Percentiles rank a stretch among this genome's conserved stretches.
These are phyloP conservation scores for Blastobotrys peoriensis DNA, from an alignment of 805 yeast genomes.

Conservation along the genomic window DNA sequence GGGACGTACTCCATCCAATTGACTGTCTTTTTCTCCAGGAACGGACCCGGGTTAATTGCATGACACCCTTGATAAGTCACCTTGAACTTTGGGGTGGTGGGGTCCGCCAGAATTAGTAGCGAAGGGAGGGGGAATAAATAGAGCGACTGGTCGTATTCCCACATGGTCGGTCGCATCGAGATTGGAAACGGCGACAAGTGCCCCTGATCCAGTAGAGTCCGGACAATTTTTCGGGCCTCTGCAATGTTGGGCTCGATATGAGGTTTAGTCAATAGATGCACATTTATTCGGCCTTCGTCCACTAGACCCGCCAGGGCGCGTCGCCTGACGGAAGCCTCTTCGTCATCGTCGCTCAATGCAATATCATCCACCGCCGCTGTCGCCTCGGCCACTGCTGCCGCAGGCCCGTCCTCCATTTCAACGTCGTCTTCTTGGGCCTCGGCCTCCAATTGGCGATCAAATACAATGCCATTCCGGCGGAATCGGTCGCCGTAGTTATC, in stretches of 20 bases:
- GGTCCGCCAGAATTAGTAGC: constrained; percentile 54
- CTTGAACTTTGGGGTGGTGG: constrained; percentile 64
- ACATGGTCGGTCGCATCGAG: constrained; percentile 53
- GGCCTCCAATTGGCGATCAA: constrained; percentile 28
- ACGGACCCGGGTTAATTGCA: constrained; percentile 64
- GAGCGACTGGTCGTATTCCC: constrained; percentile 65
- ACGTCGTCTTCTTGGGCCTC: constrained; percentile 25
- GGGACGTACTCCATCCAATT: constrained; percentile 74
- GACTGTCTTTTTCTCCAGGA: constrained; percentile 41
- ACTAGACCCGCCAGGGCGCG: constrained; percentile 17
- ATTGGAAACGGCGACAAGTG: constrained; percentile 74
- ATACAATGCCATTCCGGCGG: constrained; percentile 59
- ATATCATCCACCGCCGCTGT: constrained; percentile 4
- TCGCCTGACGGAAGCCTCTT: constrained; percentile 16
- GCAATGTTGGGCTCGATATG: constrained; percentile 23
- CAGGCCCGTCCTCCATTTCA: constrained; percentile 20
- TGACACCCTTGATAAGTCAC: constrained; percentile 78
- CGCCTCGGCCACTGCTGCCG: constrained; percentile 21
- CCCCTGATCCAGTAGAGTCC: constrained; percentile 83
- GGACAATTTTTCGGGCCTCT: constrained; percentile 48
- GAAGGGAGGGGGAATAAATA: constrained; percentile 77
- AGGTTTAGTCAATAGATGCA: constrained; percentile 10
- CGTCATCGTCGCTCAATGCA: constrained; percentile 19
- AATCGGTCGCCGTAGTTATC: constrained; percentile 70
- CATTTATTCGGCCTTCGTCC: constrained; percentile 6